Evolutionary conservation across 73 alveolate genomes (phyloP), one percentile per base, ranked within the genome.

Genomic region (Stentor coeruleus): DNA sequence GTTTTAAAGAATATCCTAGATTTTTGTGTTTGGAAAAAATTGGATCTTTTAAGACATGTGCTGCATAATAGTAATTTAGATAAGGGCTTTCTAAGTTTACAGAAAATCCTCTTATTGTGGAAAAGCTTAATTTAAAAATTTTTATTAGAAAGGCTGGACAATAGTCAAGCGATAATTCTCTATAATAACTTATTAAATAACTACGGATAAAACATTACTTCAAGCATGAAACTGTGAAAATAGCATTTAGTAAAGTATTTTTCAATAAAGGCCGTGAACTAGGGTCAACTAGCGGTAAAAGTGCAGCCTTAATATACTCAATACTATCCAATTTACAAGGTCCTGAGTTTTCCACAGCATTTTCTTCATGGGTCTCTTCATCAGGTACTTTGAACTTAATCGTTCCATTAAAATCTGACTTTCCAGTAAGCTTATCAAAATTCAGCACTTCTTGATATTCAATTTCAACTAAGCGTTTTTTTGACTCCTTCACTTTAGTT

Each of bases 231-330:
- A 49, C 79, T 26, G 79, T 31, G 2, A 66, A 31, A 26, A 66
- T 66, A 0, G 79, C 37, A 20, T 66, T 66, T 1, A 20, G 33
- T 66, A 66, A 31, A 2, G 14, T 66, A 1, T 15, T 66, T 66
- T 31, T 66, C 41, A 66, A 40, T 31, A 20, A 20, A 11, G 40
- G 11, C 39, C 37, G n/a, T 20, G 79, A 20, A 20, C 33, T 26
- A 11, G 39, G n/a, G 33, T 66, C 79, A 66, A 66, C 79, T 1
- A 66, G n/a, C n/a, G 79, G 79, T 15, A 11, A 15, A 20, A 66
- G 41, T 28, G 37, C 79, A 66, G 79, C 79, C 2, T 33, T 66
- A 37, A 66, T 66, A 33, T 66, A 66, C 33, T 66, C 79, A 2
- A 20, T 66, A 66, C 79, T 66, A 26, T 66, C 79, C 11, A 66